Base-by-base conservation (phyloP, 2,329 filamentous ascomycete species). In the Taxawa tesnikishii region DNA sequence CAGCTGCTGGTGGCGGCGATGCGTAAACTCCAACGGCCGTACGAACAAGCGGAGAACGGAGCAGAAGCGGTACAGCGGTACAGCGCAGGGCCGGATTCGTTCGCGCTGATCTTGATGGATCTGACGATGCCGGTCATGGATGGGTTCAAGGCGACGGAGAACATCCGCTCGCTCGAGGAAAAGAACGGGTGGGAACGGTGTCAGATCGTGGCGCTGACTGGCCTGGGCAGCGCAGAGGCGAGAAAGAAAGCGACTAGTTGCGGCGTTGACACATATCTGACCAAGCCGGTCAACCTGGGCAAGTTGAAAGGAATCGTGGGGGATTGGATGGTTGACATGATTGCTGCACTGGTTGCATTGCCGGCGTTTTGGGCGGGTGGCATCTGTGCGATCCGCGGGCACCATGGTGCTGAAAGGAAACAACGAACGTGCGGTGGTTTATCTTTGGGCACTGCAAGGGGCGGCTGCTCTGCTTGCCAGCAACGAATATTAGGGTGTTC, bases 51-150 rank as follows among this genome's bases (percentile, higher is more conserved):
- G 2, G 47, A 47, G 23, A 58, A 69, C 38, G 66, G 66, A 3
- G 50, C 59, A 2, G 56, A 67, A 38, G 67, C 66, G 2, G 56
- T 69, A 1, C 46, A 61, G 6, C 46, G 48, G 14, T 62, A 59
- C 29, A 48, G 56, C 3, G 28, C 41, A 42, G 37, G 46, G 2
- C 37, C 45, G 0, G 47, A 51, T 6, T 43, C 50, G 0, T 61
- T 59, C 29, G 57, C 60, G 24, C 56, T 67, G 26, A 57, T 70
- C 3, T 57, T 69, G 14, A 70, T 70, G 63, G 66, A 55, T 27
- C 43, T 55, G 9, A 43, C 38, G 10, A 55, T 55, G 51, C 51
- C 51, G 3, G 39, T 53, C 14, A 53, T 55, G 48, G 48, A 53
- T 23, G 51, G 52, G 9, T 43, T 45, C 23, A 41, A 45, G 16